These are phyloP conservation scores for Moesziomyces parantarcticus DNA, from an alignment of 1,284 basidiomycete genomes.

Conservation along the genomic window DNA sequence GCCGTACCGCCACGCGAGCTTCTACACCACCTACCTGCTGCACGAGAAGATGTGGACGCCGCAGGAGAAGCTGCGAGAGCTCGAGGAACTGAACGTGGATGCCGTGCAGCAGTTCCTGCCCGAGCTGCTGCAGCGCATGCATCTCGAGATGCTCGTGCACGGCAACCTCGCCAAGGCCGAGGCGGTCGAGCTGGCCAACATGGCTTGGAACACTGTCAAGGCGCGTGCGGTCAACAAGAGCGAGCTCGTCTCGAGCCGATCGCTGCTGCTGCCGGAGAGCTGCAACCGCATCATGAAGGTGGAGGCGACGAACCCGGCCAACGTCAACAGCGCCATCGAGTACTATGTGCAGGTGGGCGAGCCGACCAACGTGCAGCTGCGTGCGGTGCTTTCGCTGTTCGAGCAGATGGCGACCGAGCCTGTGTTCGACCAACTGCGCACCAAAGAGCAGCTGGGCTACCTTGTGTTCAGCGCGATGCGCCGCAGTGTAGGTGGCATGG, in stretches of 20 bases:
- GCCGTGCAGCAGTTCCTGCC: slow-evolving; percentile 79
- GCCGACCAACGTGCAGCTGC: slow-evolving; percentile 51
- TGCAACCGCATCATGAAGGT: slow-evolving; percentile 78
- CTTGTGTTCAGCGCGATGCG: slow-evolving; percentile 63
- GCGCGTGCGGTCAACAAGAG: slow-evolving; percentile 70
- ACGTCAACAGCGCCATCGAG: slow-evolving; percentile 79
- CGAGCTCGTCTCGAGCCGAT: slow-evolving; percentile 48
- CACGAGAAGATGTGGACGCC: slow-evolving; percentile 81
- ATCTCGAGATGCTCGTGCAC: slow-evolving; percentile 81
- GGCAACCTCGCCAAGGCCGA: slow-evolving; percentile 89
- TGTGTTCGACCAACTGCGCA: slow-evolving; percentile 92
- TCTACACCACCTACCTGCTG: slow-evolving; percentile 79
- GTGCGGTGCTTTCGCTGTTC: slow-evolving; percentile 60
- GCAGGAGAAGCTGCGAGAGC: slow-evolving; percentile 81
- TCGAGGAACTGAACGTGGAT: slow-evolving; percentile 78
- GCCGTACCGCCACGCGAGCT: slow-evolving; percentile 83
- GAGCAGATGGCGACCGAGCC: slow-evolving; percentile 75
- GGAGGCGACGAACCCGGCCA: slow-evolving; percentile 83
- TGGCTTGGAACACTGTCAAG: slow-evolving; percentile 77
- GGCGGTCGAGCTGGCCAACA: slow-evolving; percentile 79
- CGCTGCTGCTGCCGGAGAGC: slow-evolving; percentile 71
- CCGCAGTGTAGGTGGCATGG: slow-evolving; percentile 73
- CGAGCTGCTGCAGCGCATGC: slow-evolving; percentile 76
- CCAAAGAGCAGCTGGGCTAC: slow-evolving; percentile 96
- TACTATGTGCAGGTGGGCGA: slow-evolving; percentile 65